phyloP scores from a whole-genome alignment of 257 asterid genomes.

The Primulina eburnea region DNA sequence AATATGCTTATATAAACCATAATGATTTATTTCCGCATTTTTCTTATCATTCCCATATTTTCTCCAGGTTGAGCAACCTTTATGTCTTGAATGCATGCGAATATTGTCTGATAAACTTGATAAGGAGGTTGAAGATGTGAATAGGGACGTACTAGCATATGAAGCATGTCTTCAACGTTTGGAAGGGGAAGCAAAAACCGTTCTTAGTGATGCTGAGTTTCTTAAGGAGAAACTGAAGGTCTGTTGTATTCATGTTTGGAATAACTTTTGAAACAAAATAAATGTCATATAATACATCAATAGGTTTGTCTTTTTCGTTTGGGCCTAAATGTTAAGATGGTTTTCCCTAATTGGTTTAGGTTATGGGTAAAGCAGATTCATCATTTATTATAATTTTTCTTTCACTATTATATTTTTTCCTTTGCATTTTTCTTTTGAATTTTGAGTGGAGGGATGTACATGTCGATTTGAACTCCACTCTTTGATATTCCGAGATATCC shows the following conservation, averaged over 20 bases:
- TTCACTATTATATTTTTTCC: not conserved
- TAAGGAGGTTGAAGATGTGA: constrained; percentile 94
- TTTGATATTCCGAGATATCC: constrained; percentile 3
- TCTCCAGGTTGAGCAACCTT: constrained; percentile 88
- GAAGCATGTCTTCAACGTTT: constrained; percentile 86
- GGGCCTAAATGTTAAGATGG: not conserved
- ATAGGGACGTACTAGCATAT: constrained; percentile 74
- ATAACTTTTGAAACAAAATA: not conserved
- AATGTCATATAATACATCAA: constrained; percentile 3
- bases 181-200: constrained; percentile 85
- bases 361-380: not conserved
- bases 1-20: not conserved
- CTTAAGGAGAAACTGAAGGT: constrained; percentile 94
- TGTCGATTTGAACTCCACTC: constrained; percentile 3
- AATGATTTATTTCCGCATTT: not conserved
- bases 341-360: not conserved
- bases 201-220: constrained; percentile 84
- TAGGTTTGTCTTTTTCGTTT: not conserved
- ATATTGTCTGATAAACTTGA: constrained; percentile 92
- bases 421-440: not conserved
- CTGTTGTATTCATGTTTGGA: constrained; percentile 22
- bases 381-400: not conserved
- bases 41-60: not conserved
- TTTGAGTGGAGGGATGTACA: not conserved
- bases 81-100: constrained; percentile 97